Conservation (phyloP, 306 rosid genomes). For the Inga laurina region DNA sequence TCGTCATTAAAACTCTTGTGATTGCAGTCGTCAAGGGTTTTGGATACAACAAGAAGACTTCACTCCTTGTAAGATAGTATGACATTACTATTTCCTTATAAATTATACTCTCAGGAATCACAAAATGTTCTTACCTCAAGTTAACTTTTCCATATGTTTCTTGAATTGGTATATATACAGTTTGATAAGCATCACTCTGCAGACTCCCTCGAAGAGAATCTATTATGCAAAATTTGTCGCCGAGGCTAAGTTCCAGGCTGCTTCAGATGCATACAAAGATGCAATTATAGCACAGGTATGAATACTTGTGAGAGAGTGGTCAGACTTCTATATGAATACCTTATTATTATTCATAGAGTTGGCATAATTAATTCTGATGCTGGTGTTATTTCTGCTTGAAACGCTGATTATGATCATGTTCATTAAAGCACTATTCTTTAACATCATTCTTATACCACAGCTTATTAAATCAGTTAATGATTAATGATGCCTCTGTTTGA, state of each 20-base stretch:
- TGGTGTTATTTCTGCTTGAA: not conserved
- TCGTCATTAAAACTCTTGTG: too few relatives aligned
- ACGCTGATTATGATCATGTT: not conserved
- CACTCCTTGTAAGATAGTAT: too few relatives aligned
- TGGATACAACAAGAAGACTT: too few relatives aligned
- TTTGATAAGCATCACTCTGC: not conserved
- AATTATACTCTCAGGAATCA: too few relatives aligned
- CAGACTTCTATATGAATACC: not conserved
- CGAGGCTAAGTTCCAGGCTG: conserved; percentile 52
- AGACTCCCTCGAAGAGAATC: conserved; percentile 80
- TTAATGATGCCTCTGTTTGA: not conserved
- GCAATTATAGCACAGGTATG: conserved; percentile 85
- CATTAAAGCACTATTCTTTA: not conserved
- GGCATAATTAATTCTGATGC: not conserved
- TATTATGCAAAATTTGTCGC: too few relatives aligned
- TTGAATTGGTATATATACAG: too few relatives aligned
- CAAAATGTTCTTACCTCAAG: too few relatives aligned
- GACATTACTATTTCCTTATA: too few relatives aligned
- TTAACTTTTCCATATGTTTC: too few relatives aligned
- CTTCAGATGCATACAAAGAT: conserved; percentile 61
- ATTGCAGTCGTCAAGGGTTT: too few relatives aligned
- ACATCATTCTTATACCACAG: conserved; percentile 1
- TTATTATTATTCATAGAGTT: conserved; percentile 1
- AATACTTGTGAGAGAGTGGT: conserved; percentile 1
- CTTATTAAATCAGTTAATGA: not conserved